These are phyloP conservation scores for Diospyros kaki DNA, from an alignment of 148 eudicot genomes.

Conservation along the genomic window DNA sequence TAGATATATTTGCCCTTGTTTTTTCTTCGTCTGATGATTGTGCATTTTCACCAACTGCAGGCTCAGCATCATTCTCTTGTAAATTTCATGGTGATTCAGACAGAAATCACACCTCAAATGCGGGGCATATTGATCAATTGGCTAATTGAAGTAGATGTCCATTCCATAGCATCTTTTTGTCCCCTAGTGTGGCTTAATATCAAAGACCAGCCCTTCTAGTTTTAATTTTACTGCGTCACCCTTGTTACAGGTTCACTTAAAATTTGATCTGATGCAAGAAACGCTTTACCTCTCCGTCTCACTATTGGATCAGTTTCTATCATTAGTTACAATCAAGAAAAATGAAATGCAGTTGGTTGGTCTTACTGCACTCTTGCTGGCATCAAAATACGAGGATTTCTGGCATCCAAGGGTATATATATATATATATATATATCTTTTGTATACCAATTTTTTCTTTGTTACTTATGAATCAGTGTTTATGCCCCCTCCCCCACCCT, in stretches of 20 bases:
- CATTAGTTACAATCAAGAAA: conserved; percentile 51
- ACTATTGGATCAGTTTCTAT: conserved; percentile 67
- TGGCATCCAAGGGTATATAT: conserved; percentile 86
- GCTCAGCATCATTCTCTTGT: conserved; percentile 41
- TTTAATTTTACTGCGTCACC: conserved; percentile 4
- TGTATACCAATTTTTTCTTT: background rate
- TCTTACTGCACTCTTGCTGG: conserved; percentile 79
- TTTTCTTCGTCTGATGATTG: background rate
- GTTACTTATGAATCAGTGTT: conserved; percentile 1
- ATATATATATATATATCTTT: background rate
- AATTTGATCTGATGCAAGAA: conserved; percentile 87
- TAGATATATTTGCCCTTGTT: background rate
- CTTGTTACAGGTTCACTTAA: conserved; percentile 64
- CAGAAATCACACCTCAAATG: conserved; percentile 76
- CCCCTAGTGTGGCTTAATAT: background rate
- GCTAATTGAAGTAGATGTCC: conserved; percentile 69
- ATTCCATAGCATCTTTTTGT: background rate
- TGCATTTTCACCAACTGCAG: conserved; percentile 28
- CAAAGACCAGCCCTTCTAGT: background rate
- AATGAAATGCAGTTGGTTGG: conserved; percentile 83
- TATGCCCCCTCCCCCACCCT: no score
- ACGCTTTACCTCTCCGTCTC: conserved; percentile 81
- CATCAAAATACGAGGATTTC: conserved; percentile 94
- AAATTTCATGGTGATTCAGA: conserved; percentile 65
- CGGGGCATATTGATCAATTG: conserved; percentile 84